Evolutionary conservation across 805 yeast species (phyloP).

Genomic region (Blastobotrys attinorum): DNA sequence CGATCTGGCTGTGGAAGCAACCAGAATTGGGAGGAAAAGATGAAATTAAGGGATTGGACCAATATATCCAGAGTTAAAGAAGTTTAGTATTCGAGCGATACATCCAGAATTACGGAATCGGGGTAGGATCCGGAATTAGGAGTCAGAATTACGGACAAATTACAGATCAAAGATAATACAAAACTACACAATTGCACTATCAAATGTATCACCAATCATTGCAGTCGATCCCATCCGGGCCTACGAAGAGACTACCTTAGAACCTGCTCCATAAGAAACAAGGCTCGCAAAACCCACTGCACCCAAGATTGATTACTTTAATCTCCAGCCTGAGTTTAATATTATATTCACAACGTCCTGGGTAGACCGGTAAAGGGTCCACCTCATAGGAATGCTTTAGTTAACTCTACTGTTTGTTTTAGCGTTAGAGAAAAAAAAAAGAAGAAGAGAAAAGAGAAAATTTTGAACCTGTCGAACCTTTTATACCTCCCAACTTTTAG

Average conservation of each 20-base stretch:
- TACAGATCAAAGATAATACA: too few relatives aligned
- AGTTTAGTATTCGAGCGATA: too few relatives aligned
- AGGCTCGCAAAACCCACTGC: constrained; percentile 46
- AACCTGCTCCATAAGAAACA: constrained; percentile 21
- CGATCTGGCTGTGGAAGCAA: too few relatives aligned
- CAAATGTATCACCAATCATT: constrained; percentile 43
- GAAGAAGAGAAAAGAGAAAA: background rate
- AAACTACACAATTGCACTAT: too few relatives aligned
- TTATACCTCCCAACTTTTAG: background rate
- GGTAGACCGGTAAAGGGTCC: constrained; percentile 28
- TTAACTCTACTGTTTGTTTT: constrained; percentile 22
- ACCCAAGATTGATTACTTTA: constrained; percentile 52
- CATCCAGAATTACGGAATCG: too few relatives aligned
- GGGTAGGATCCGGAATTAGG: too few relatives aligned
- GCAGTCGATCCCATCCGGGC: constrained; percentile 57
- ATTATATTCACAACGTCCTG: constrained; percentile 30
- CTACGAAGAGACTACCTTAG: constrained; percentile 59
- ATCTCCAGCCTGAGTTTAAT: constrained; percentile 43
- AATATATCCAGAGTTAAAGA: too few relatives aligned
- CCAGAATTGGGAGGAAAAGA: too few relatives aligned
- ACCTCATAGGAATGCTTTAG: constrained; percentile 32
- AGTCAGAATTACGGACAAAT: too few relatives aligned
- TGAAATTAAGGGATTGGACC: too few relatives aligned
- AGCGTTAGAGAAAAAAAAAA: constrained; percentile 24
- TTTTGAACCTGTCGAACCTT: too few relatives aligned